Percentiles rank a stretch among this genome's conserved stretches.
Evolutionary conservation across 129 eudicot genomes (phyloP).

Genomic region (Tanacetum coccineum): DNA sequence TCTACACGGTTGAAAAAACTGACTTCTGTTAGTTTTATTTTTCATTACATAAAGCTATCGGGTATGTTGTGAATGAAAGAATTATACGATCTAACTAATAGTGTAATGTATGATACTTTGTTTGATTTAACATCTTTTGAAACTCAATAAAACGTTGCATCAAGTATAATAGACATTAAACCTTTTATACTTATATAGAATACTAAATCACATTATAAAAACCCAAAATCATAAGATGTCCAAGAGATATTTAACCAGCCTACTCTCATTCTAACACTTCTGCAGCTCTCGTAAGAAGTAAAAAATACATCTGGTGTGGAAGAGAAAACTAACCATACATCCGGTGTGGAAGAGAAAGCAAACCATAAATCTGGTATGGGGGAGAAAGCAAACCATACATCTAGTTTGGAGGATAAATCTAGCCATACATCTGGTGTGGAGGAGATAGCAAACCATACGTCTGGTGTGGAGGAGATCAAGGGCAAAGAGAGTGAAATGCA

Average conservation of each 20-base stretch:
- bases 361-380: slow-evolving; percentile 37
- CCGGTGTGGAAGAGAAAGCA: neutral
- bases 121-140: slow-evolving; percentile 1
- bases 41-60: slow-evolving; percentile 9
- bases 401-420: neutral
- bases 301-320: no score
- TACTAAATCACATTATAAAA: slow-evolving; percentile 13
- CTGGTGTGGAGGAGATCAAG: slow-evolving; percentile 36
- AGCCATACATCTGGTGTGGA: slow-evolving; percentile 37
- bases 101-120: neutral
- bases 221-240: slow-evolving; percentile 16
- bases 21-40: neutral
- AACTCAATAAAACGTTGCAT: neutral
- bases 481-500: slow-evolving; percentile 41
- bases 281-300: slow-evolving; percentile 28
- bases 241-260: slow-evolving; percentile 25
- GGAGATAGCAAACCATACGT: slow-evolving; percentile 39
- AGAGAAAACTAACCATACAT: no score
- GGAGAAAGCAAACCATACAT: slow-evolving; percentile 16
- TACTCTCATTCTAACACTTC: slow-evolving; percentile 26
- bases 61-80: neutral
- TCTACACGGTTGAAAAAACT: neutral
- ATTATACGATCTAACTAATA: neutral
- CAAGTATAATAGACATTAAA: neutral
- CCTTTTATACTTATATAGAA: neutral